Base-by-base conservation (phyloP, 495 filamentous ascomycete genomes). In the Thermochaetoides thermophila region DNA sequence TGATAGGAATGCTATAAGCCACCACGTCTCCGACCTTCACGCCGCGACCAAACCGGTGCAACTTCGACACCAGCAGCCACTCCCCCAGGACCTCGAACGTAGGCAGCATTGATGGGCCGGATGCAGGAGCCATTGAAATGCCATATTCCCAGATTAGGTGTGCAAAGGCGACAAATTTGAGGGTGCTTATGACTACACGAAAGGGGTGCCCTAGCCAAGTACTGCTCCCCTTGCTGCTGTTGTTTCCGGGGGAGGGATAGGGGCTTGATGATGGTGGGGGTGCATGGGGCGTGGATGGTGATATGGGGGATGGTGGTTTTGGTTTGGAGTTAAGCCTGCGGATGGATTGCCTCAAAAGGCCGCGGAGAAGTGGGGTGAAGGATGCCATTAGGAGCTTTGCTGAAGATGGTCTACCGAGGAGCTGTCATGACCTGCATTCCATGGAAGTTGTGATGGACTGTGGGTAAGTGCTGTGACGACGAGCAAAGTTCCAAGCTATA, bases 11-110 rank as follows among this genome's bases (percentile, higher is more conserved):
- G 16, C 66, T 57, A 55, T 79, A 91, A 23, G 65, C 66, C 34
- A 96, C 74, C 11, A 94, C 77, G 56, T 97, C 89, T 11, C 89
- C 89, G 20, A 94, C 76, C 12, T 60, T 43, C 11, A 94, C 60
- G 31, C 64, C 69, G 17, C 75, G 67, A 5, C 87, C 86, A 24
- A 73, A 64, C 0, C 73, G 63, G 56, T 81, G 68, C 16, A 63
- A 48, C 30, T 71, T 68, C 25, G 69, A 74, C n/a, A 80, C 74
- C 4, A 83, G 47, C 8, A 82, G 63, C 45, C 61, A 73, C 48
- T 86, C 80, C 30, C 74, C 73, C 3, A 60, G 45, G 0, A 70
- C 64, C 18, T 64, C 61, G 39, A 89, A 68, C 4, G 82, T 86
- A 17, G 84, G 84, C 30, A 84, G 70, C 81, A 87, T 87, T 2